A percentile compares a stretch with the other conserved stretches of the same genome.
phyloP scores from a whole-genome alignment of 768 basidiomycete genomes.

The Gymnopilus dilepis region DNA sequence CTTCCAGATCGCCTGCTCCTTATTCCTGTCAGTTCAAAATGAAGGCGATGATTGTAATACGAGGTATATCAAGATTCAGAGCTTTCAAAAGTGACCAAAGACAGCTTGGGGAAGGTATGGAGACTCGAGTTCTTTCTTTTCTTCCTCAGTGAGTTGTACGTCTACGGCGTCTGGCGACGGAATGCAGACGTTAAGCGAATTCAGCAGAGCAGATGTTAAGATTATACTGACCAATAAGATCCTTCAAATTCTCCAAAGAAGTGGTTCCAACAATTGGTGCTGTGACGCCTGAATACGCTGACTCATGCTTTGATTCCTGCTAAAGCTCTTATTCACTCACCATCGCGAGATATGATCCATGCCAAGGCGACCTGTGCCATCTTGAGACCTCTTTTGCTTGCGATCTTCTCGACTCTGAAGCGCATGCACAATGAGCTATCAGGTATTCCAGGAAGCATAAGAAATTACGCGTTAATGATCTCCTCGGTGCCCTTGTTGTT shows the following conservation, averaged over 20 bases:
- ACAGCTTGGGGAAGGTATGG: conserved; percentile 29
- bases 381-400: conserved; percentile 51
- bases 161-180: conserved; percentile 27
- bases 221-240: conserved; percentile 46
- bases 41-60: too few species aligned
- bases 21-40: too few species aligned
- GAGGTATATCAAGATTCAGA: too few species aligned
- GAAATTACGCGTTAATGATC: conserved; percentile 44
- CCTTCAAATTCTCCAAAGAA: conserved; percentile 54
- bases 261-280: conserved; percentile 67
- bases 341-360: conserved; percentile 54
- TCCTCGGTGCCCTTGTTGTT: conserved; percentile 34
- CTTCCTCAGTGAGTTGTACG: conserved; percentile 31
- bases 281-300: conserved; percentile 52
- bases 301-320: too few species aligned
- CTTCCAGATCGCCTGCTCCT: too few species aligned
- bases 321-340: too few species aligned
- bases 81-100: conserved; percentile 28
- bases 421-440: too few species aligned
- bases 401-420: conserved; percentile 56
- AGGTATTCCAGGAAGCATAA: background rate
- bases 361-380: conserved; percentile 66
- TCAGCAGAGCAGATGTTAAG: too few species aligned
- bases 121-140: conserved; percentile 32
- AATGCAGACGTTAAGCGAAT: too few species aligned